These are phyloP conservation scores for Lasiodiplodia citricola DNA, from an alignment of 2,329 filamentous ascomycete genomes.

Conservation along the genomic window DNA sequence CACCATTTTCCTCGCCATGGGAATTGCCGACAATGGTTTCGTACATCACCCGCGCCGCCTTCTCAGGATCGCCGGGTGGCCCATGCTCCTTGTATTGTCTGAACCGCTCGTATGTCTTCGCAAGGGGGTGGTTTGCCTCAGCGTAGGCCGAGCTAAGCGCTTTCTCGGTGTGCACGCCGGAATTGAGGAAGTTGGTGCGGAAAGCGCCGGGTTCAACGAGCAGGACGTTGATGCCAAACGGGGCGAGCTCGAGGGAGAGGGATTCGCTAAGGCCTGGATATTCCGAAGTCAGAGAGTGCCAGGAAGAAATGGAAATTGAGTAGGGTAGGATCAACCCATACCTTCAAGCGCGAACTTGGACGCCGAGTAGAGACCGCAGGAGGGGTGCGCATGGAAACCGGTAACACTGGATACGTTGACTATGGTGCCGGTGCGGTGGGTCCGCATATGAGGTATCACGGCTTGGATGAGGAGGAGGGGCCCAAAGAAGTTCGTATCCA, in stretches of 20 bases:
- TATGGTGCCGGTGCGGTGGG: slow-evolving; percentile 39
- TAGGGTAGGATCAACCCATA: neutral
- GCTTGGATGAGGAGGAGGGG: slow-evolving; percentile 56
- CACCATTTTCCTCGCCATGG: neutral
- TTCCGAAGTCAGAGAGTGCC: neutral
- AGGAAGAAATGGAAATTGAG: neutral
- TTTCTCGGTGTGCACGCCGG: slow-evolving; percentile 31
- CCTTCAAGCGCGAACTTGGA: slow-evolving; percentile 48
- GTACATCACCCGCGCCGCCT: slow-evolving; percentile 59
- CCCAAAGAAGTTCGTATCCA: slow-evolving; percentile 58
- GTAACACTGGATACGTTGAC: slow-evolving; percentile 56
- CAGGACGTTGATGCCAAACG: slow-evolving; percentile 11
- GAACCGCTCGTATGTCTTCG: neutral
- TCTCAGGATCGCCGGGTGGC: slow-evolving; percentile 62
- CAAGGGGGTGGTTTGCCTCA: slow-evolving; percentile 42
- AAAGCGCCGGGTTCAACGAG: slow-evolving; percentile 20
- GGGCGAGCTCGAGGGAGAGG: neutral
- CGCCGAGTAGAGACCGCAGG: slow-evolving; percentile 52
- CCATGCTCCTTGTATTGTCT: neutral
- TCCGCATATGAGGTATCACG: slow-evolving; percentile 55
- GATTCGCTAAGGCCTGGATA: neutral
- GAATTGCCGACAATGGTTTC: slow-evolving; percentile 52
- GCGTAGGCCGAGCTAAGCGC: slow-evolving; percentile 38
- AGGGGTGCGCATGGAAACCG: slow-evolving; percentile 47
- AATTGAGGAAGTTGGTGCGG: slow-evolving; percentile 35